Conservation (phyloP, 495 filamentous ascomycete genomes). For the Schizothecium vesticola region DNA sequence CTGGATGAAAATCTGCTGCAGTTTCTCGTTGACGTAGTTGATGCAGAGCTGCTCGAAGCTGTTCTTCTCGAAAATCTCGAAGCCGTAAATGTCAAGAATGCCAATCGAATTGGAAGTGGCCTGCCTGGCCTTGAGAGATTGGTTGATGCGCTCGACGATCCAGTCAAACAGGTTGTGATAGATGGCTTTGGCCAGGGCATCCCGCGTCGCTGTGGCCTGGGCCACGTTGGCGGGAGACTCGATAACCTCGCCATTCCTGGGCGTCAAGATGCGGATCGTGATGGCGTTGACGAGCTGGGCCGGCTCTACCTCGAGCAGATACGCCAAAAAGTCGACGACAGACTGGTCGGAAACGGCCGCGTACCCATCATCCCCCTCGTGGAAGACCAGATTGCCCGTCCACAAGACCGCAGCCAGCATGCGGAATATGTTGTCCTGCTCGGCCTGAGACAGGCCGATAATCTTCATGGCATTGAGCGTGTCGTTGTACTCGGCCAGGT, state of each 20-base stretch:
- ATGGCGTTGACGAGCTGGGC: conserved; percentile 79
- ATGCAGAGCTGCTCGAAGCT: conserved; percentile 99
- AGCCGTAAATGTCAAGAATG: conserved; percentile 99
- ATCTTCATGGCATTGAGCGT: conserved; percentile 91
- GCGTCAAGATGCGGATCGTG: conserved; percentile 84
- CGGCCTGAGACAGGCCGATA: conserved; percentile 80
- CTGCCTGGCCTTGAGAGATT: conserved; percentile 75
- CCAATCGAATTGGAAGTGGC: conserved; percentile 78
- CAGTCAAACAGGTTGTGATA: conserved; percentile 99
- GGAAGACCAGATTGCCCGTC: conserved; percentile 89
- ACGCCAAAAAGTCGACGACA: conserved; percentile 88
- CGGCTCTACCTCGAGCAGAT: conserved; percentile 83
- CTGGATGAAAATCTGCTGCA: conserved; percentile 99
- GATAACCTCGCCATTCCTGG: conserved; percentile 77
- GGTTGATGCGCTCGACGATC: conserved; percentile 92
- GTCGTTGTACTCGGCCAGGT: conserved; percentile 82
- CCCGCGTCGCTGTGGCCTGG: conserved; percentile 88
- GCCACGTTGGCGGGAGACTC: conserved; percentile 87
- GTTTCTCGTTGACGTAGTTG: conserved; percentile 99
- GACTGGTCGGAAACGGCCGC: conserved; percentile 80
- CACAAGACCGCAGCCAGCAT: conserved; percentile 92
- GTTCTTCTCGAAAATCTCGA: conserved; percentile 99
- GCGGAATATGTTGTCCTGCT: conserved; percentile 96
- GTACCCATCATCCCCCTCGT: conserved; percentile 84
- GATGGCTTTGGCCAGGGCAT: conserved; percentile 89